phyloP scores from a whole-genome alignment of 208 protist genomes.

The Crithidia expoeki region DNA sequence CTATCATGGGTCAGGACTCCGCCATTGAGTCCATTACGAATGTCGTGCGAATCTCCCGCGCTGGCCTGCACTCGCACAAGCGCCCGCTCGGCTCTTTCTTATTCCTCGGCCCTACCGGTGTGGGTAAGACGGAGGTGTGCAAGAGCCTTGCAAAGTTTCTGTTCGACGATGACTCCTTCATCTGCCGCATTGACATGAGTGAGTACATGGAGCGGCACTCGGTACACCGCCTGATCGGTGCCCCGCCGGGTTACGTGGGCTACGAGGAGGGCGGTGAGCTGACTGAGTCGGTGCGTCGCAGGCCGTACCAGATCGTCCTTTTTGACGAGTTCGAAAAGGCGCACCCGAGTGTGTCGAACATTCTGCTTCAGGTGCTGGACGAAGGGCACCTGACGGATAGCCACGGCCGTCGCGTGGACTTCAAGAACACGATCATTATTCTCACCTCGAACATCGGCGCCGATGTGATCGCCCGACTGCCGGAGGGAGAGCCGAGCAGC shows the following conservation, averaged over 20 bases:
- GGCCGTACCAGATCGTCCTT: constrained; percentile 98
- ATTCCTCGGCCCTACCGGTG: constrained; percentile 96
- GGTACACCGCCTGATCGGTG: constrained; percentile 97
- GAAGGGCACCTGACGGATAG: constrained; percentile 98
- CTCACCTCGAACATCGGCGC: constrained; percentile 97
- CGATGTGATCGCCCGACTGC: constrained; percentile 69
- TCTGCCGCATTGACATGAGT: constrained; percentile 98
- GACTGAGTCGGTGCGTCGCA: constrained; percentile 97
- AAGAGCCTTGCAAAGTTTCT: constrained; percentile 96
- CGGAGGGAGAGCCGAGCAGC: constrained; percentile 60
- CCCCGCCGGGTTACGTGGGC: constrained; percentile 98
- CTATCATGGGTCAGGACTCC: constrained; percentile 96
- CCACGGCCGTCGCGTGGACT: constrained; percentile 96
- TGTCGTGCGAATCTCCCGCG: constrained; percentile 95
- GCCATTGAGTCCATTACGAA: constrained; percentile 96
- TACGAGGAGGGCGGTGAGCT: constrained; percentile 98
- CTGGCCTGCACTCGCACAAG: constrained; percentile 90
- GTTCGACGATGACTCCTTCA: constrained; percentile 97
- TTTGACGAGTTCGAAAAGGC: constrained; percentile 99
- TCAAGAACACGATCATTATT: constrained; percentile 98
- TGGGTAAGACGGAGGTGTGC: constrained; percentile 97
- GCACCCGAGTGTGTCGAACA: constrained; percentile 96
- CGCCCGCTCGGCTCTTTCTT: constrained; percentile 96
- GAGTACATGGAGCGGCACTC: constrained; percentile 98
- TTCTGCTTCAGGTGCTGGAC: constrained; percentile 98